phyloP scores from a whole-genome alignment of 768 basidiomycete species.

The Tricholoma hemisulphureum region DNA sequence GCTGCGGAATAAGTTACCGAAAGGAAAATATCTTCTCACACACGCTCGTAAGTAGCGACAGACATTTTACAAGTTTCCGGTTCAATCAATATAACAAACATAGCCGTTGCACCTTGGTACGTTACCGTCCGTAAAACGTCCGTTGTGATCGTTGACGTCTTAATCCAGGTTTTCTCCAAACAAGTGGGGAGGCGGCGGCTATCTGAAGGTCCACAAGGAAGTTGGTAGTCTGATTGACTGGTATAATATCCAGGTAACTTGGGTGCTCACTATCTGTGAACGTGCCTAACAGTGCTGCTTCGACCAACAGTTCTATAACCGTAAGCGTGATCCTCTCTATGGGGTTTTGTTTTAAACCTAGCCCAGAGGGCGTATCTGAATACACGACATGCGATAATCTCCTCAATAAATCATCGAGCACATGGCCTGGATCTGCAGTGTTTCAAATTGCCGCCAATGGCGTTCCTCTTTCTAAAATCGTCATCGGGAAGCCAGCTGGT shows the following conservation, averaged over 20 bases:
- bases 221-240: slow-evolving; percentile 65
- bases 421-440: slow-evolving; percentile 61
- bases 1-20: slow-evolving; percentile 48
- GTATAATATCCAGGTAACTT: slow-evolving; percentile 56
- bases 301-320: slow-evolving; percentile 51
- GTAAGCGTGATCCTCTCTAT: slow-evolving; percentile 26
- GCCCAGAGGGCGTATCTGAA: slow-evolving; percentile 61
- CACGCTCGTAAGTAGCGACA: slow-evolving; percentile 47
- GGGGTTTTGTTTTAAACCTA: no score
- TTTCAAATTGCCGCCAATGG: slow-evolving; percentile 61
- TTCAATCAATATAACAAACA: not conserved
- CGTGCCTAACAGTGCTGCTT: no score
- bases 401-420: slow-evolving; percentile 53
- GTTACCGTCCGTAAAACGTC: not conserved
- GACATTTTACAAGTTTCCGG: not conserved
- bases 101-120: slow-evolving; percentile 52
- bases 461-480: slow-evolving; percentile 59
- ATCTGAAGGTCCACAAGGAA: slow-evolving; percentile 48
- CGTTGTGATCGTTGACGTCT: not conserved
- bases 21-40: slow-evolving; percentile 48
- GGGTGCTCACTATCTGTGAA: no score
- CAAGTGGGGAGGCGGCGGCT: slow-evolving; percentile 49
- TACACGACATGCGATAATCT: slow-evolving; percentile 65
- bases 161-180: slow-evolving; percentile 41
- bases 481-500: slow-evolving; percentile 72